Conservation (phyloP, 2,329 filamentous ascomycete genomes). For the Thyridium curvatum region DNA sequence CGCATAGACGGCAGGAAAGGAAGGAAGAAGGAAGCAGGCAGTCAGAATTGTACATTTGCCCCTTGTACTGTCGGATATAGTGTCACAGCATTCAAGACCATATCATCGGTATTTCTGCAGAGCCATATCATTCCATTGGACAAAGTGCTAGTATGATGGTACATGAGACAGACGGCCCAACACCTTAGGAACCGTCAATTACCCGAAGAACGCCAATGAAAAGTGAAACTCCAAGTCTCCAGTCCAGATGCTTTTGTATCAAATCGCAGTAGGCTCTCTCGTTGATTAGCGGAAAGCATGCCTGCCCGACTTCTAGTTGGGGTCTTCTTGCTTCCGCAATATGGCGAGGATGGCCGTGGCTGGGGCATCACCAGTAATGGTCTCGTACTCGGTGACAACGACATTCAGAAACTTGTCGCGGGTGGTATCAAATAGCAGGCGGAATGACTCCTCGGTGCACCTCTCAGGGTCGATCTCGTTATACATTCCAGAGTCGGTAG, state of each 20-base stretch:
- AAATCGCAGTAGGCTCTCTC: conserved; percentile 2
- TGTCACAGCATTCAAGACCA: too few species aligned
- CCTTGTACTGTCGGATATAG: not conserved
- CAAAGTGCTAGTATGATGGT: too few species aligned
- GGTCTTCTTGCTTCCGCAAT: conserved; percentile 50
- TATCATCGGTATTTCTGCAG: too few species aligned
- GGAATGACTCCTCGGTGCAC: conserved; percentile 48
- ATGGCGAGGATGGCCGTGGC: conserved; percentile 74
- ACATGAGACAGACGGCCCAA: too few species aligned
- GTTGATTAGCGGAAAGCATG: not conserved
- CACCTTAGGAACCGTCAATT: too few species aligned
- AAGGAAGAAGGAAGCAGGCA: too few species aligned
- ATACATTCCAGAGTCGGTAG: conserved; percentile 84
- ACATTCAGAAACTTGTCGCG: conserved; percentile 80
- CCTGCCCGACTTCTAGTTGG: conserved; percentile 27
- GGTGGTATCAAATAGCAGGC: conserved; percentile 87
- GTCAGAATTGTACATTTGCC: not conserved
- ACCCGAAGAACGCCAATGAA: too few species aligned
- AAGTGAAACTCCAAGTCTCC: too few species aligned
- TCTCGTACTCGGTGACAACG: conserved; percentile 89
- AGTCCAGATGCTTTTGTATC: too few species aligned
- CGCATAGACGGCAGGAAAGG: not conserved
- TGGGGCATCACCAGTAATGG: conserved; percentile 80
- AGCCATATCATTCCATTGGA: too few species aligned
- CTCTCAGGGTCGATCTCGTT: conserved; percentile 83